These are phyloP conservation scores for Isochrysis galbana DNA, from an alignment of 78 protist species.

Conservation along the genomic window DNA sequence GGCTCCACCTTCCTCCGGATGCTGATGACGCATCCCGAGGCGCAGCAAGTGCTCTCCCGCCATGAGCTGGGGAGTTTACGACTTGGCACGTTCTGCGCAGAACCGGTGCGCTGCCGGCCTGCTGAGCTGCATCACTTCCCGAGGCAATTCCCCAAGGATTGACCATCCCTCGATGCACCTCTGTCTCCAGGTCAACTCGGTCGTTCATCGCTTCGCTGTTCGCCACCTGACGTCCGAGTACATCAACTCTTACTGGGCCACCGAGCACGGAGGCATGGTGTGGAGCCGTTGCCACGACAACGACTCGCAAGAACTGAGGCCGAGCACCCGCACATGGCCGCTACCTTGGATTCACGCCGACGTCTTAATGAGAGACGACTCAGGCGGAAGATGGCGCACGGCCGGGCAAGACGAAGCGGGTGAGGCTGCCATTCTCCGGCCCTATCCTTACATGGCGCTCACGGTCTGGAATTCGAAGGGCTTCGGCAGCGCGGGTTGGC, in stretches of 20 bases:
- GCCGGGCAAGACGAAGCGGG: not conserved
- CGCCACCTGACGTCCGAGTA: not conserved
- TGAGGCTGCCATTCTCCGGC: not conserved
- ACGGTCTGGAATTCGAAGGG: not conserved
- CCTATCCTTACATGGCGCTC: not conserved
- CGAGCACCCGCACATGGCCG: not conserved
- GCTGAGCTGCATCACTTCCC: no score
- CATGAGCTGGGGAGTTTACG: not conserved
- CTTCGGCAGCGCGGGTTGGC: not conserved
- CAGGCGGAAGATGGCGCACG: not conserved
- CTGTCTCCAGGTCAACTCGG: not conserved
- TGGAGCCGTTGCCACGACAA: not conserved
- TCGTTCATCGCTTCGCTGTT: not conserved
- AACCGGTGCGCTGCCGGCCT: no score
- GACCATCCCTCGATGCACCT: no score
- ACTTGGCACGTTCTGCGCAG: not conserved
- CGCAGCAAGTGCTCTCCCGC: not conserved
- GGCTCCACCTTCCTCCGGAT: not conserved
- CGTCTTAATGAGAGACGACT: not conserved
- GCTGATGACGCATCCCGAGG: not conserved
- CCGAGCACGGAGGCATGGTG: not conserved
- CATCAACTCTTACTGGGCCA: slow-evolving; percentile 14
- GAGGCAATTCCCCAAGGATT: no score
- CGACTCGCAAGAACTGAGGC: not conserved
- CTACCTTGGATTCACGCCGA: not conserved